Conservation (phyloP, 202 grass and related monocot genomes). For the Schoenoplectus tabernaemontani region DNA sequence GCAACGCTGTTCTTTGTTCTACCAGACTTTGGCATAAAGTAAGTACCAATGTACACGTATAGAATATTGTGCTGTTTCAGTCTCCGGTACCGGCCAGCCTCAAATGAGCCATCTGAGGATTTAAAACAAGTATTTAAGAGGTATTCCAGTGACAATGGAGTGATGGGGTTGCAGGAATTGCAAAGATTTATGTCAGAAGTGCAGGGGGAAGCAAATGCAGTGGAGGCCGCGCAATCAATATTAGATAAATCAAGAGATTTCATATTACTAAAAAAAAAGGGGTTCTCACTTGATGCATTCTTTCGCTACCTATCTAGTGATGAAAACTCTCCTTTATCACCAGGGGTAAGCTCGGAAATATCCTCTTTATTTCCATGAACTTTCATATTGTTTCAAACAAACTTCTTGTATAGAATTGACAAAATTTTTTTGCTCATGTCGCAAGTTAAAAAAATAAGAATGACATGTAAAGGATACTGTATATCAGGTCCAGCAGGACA, state of each 20-base stretch:
- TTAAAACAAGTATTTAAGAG: conserved; percentile 38
- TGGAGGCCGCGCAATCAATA: conserved; percentile 25
- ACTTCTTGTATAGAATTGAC: too few relatives aligned
- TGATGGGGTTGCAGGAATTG: conserved; percentile 44
- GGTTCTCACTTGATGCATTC: conserved; percentile 46
- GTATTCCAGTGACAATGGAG: conserved; percentile 28
- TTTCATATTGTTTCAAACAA: neutral
- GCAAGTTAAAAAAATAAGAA: too few relatives aligned
- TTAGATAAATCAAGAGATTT: conserved; percentile 45
- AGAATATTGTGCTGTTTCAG: conserved; percentile 61
- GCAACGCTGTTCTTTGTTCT: neutral
- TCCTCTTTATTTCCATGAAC: neutral
- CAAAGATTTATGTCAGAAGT: conserved; percentile 47
- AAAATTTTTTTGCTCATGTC: too few relatives aligned
- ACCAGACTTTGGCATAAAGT: neutral
- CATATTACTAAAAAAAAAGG: conserved; percentile 33
- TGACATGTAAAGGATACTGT: neutral
- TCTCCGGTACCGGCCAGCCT: conserved; percentile 47
- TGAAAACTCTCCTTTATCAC: conserved; percentile 47
- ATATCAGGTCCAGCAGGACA: conserved; percentile 50
- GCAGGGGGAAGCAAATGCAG: conserved; percentile 31
- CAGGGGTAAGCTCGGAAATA: conserved; percentile 29
- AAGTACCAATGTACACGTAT: conserved; percentile 49
- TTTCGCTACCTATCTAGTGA: conserved; percentile 51
- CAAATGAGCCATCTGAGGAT: conserved; percentile 45